Base-by-base conservation (phyloP, 129 eudicot genomes). In the Mikania micrantha region DNA sequence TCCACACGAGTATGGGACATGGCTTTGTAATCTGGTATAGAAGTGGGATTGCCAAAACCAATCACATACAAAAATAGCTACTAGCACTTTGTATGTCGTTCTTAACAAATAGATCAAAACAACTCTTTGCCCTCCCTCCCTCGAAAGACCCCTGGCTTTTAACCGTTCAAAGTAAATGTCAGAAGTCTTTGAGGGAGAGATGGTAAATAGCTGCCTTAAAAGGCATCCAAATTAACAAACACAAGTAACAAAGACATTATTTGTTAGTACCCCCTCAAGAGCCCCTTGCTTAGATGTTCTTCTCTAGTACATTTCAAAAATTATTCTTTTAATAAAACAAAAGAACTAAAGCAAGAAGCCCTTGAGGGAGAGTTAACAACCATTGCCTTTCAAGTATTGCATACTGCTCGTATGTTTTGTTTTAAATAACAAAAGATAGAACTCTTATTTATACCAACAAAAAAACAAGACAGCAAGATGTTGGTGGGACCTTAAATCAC, bases 361-460 rank as follows among this genome's bases (percentile, higher is more conserved):
- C 79, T 79, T 82, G 85, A 82, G 83, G 87, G 91, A 85, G 87
- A 85, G 76, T 71, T 74, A 82, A 44, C 88, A 79, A 73, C 76
- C 70, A 49, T 22, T 62, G 78, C 75, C 79, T 82, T 76, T 71
- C 34, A 58, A 13, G 45, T 41, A 74, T 38, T 66, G 31, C 41
- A 61, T 73, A 68, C 68, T 41, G 20, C 68, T 74, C 60, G 50
- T 67, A 36, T 75, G 38, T 60, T 27, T 5, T 38, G 16, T n/a
- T 35, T 32, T 61, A 35, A 35, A 9, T 74, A 47, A 42, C 66
- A 17, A 75, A 56, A 4, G 19, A 12, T 47, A 5, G 15, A 31
- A 57, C 58, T 17, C 41, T 22, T 57, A 72, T 71, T 66, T 78
- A 79, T 74, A 68, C 59, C 69, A 67, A 74, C 72, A 68, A 12